Base-by-base conservation (phyloP, 2,329 filamentous ascomycete species). In the Arachnopeziza araneosa region DNA sequence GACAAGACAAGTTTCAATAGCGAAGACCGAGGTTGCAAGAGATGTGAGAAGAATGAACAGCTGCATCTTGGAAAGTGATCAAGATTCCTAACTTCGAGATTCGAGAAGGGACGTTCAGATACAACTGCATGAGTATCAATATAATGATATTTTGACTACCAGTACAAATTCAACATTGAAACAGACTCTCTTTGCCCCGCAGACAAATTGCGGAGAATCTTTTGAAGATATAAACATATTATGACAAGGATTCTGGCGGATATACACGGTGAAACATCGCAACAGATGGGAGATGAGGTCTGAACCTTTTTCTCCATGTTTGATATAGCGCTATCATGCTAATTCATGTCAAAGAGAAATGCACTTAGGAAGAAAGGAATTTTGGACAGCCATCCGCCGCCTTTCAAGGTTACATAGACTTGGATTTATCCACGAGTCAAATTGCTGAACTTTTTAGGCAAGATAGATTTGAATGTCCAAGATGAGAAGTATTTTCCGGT, bases 1-100 rank as follows among this genome's bases (percentile, higher is more conserved):
- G 67, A 54, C 84, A 83, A 44, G 36, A 19, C 36, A 44, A 17
- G 36, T 5, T 2, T 44, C 36, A 17, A 79, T 81, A n/a, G 54
- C 50, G 50, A 54, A 52, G 22, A 50, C 55, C 36, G 36, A 19
- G 51, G 50, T 30, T 1, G 44, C 22, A 9, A 52, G 24, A 22
- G 36, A 52, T n/a, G 17, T 19, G 59, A 55, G 21, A 60, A 44
- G 50, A 51, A 60, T 36, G 59, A 64, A 52, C 30, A 14, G 17
- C 36, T 19, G 57, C 57, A 62, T 62, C 55, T 62, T 64, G 48
- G 32, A 54, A 22, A 53, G 23, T 51, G 21, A 57, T 24, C 19
- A 36, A 30, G 23, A 52, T 44, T 14, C 36, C 12, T 17, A 44
- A 44, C 36, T 44, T 44, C 36, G 17, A 44, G 36, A 44, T 5